These are phyloP conservation scores for Vitis vinifera DNA, from an alignment of 164 flowering plant genomes.

Conservation along the genomic window ASM3070453v1 NC_081818.1:17780001-17780500, in stretches of 20 bases:
- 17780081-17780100: neutral
- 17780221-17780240: constrained; percentile 15
- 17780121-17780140: constrained; percentile 24
- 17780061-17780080: too few relatives aligned
- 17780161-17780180: constrained; percentile 18
- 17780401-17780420: too few relatives aligned
- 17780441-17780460: too few relatives aligned
- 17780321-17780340: neutral
- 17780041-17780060: too few relatives aligned
- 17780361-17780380: too few relatives aligned
- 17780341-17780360: too few relatives aligned
- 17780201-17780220: neutral
- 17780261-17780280: constrained; percentile 1
- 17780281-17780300: neutral
- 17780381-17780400: too few relatives aligned
- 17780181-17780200: constrained; percentile 1
- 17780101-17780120: constrained; percentile 5
- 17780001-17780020: too few relatives aligned
- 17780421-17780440: too few relatives aligned
- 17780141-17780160: constrained; percentile 18
- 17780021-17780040: too few relatives aligned
- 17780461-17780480: too few relatives aligned
- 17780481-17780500: too few relatives aligned
- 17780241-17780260: constrained; percentile 24
- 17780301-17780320: neutral